Conservation (phyloP, 352 stramenopile species). For the Phytophthora palmivora region DNA sequence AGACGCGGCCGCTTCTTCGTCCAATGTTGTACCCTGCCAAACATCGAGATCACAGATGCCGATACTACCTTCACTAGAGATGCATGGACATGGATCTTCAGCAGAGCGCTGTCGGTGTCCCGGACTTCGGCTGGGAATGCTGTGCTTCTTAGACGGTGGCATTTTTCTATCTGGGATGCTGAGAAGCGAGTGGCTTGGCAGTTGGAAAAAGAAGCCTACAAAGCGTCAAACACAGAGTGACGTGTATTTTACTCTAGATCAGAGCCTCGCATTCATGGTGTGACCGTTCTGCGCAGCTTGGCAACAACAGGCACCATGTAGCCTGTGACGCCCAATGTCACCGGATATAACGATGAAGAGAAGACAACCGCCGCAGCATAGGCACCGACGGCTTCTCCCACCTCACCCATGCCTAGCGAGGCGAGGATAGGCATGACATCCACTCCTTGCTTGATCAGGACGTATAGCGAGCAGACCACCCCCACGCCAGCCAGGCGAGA, state of each 20-base stretch:
- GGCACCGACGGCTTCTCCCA: constrained; percentile 74
- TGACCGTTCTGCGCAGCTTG: constrained; percentile 58
- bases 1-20: constrained; percentile 28
- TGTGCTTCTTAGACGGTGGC: constrained; percentile 52
- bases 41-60: constrained; percentile 60
- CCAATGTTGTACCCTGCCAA: constrained; percentile 63
- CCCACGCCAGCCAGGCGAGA: constrained; percentile 80
- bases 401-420: constrained; percentile 72
- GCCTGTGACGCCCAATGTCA: constrained; percentile 77
- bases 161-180: constrained; percentile 24
- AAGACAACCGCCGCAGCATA: constrained; percentile 85
- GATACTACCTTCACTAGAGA: constrained; percentile 29
- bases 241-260: constrained; percentile 12
- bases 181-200: neutral
- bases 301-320: constrained; percentile 80
- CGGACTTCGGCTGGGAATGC: constrained; percentile 19
- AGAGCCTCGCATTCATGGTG: constrained; percentile 38
- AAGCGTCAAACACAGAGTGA: constrained; percentile 4
- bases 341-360: constrained; percentile 78
- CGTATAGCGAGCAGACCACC: constrained; percentile 78
- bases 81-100: constrained; percentile 37
- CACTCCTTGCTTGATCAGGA: constrained; percentile 83
- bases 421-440: constrained; percentile 82
- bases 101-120: constrained; percentile 1
- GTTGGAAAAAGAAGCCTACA: constrained; percentile 14